Evolutionary conservation across 108 stramenopile genomes (phyloP), one percentile per base, ranked within the genome.

Genomic region (Chaetoceros tenuissimus): DNA sequence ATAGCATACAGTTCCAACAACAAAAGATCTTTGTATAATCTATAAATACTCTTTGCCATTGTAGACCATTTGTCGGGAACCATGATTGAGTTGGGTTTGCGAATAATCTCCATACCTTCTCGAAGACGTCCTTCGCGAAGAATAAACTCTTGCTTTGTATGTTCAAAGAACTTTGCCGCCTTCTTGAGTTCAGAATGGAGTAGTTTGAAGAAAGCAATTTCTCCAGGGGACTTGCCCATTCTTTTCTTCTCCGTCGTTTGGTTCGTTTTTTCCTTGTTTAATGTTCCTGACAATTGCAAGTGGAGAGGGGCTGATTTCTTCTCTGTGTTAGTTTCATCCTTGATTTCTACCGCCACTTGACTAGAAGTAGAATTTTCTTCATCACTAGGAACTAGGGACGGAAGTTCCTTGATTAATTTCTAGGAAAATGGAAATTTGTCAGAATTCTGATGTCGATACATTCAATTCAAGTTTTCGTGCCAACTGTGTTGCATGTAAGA

Each of bases 1-100:
- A 99, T 96, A 23, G 98, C 96, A 61, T 80, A 99, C 28, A 95
- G 97, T 63, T 99, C 98, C 30, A 99, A 82, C 46, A 97, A 71
- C 30, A 99, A 73, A 30, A 99, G 71, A 66, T 97, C 95, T 60
- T 89, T 95, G 69, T 99, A 96, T 26, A 91, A 60, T 27, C 85
- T 52, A 57, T 95, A 89, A 34, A 85, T 77, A 50, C 85, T 84
- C 62, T 94, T 96, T 22, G 92, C 93, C 75, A 86, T 74, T 40
- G 94, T 58, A 46, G 74, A 57, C 85, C 87, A 84, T 31, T 83
- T 80, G 51, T 85, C 89, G 49, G 63, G 72, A 17, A 85, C 89
- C 85, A 89, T 85, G 29, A 89, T 74, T 24, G 78, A 82, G 31
- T 79, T 82, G 0, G 87, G 85, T 59, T 83, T 75, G 45, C 75